Evolutionary conservation across 176 grass and related monocot genomes (phyloP), one percentile per base, ranked within the genome.

Genomic region (Eragrostis curvula): DNA sequence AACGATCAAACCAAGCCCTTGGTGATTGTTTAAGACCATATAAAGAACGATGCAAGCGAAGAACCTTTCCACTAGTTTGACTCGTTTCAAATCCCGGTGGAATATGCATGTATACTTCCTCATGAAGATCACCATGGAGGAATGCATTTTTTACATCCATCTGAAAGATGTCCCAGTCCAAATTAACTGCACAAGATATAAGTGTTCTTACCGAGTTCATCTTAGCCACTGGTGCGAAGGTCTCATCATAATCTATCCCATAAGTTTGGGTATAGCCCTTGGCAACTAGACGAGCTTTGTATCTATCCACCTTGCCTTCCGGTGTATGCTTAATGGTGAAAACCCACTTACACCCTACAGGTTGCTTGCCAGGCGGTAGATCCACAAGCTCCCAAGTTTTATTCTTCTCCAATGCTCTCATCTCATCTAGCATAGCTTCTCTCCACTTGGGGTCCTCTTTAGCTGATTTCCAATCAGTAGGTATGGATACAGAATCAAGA

Each of bases 91-190:
- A 69, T 1, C 79, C 24, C 0, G 66, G 20, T 14, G 79, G 66
- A 71, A 71, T 41, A 0, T 32, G 0, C 77, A 68, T 80, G 11
- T 80, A 80, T 0, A 79, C 44, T 16, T 78, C 77, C 41, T 78
- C 74, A 52, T 78, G 32, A 27, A 78, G 25, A 21, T 44, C 68
- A 11, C n/a, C 77, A 50, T 67, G 59, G 5, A 79, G 18, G 13
- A 80, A 80, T 1, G 30, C 12, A 42, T 79, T 79, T 66, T 79
- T 77, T n/a, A 79, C 60, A 49, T 79, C 77, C 17, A 79, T 65
- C 9, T 79, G n/a, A 10, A 44, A 40, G 3, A 79, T 12, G 5
- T 43, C 14, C n/a, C 60, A 66, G 7, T 66, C 12, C 0, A 44
- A 1, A 20, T 64, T 79, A 1, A 43, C n/a, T 5, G n/a, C 77